Conservation (phyloP, 257 asterid genomes). For the Jasminum sambac region DNA sequence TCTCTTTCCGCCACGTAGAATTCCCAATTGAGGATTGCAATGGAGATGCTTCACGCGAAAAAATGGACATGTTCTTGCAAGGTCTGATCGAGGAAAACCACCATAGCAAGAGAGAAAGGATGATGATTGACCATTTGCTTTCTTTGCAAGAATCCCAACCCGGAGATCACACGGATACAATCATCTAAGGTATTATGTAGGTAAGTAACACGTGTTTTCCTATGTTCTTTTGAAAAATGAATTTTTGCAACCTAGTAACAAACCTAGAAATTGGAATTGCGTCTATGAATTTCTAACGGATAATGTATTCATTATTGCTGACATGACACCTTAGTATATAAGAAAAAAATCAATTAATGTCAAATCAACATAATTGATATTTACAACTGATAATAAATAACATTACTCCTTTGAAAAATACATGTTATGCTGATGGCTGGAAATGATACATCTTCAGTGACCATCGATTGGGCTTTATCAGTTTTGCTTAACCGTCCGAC, state of each 20-base stretch:
- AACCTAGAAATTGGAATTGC: too few relatives aligned
- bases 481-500: constrained; percentile 21
- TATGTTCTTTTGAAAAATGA: not conserved
- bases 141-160: constrained; percentile 25
- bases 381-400: too few relatives aligned
- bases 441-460: constrained; percentile 28
- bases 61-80: not conserved
- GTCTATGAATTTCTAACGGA: too few relatives aligned
- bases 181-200: not conserved
- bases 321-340: too few relatives aligned
- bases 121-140: not conserved
- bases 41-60: too few relatives aligned
- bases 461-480: constrained; percentile 35
- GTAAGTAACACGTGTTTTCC: not conserved
- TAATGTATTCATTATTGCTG: too few relatives aligned
- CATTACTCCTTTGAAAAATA: not conserved
- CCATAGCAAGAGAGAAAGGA: not conserved
- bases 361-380: too few relatives aligned
- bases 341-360: too few relatives aligned
- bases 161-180: not conserved
- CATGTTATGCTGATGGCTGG: constrained; percentile 26
- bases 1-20: too few relatives aligned
- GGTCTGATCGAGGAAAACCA: not conserved
- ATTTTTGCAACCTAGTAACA: not conserved
- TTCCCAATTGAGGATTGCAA: too few relatives aligned